A percentile compares a stretch with the other conserved stretches of the same genome.
Evolutionary conservation across 805 yeast genomes (phyloP).

Genomic region (Clavispora asparagi): DNA sequence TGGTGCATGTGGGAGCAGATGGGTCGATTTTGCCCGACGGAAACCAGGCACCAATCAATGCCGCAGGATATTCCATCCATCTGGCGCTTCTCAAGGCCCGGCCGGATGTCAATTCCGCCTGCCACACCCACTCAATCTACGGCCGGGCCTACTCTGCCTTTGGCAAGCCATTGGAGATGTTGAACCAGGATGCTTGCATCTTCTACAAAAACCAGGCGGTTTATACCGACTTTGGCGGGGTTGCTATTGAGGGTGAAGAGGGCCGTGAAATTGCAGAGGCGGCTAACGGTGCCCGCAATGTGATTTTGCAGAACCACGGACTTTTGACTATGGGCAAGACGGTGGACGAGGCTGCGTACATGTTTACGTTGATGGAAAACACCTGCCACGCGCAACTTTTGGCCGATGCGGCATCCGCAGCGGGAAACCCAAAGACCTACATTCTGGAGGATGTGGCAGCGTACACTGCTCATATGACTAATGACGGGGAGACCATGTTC

Average conservation of each 20-base stretch:
- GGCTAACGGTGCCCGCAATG: slow-evolving; percentile 3
- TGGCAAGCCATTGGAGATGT: slow-evolving; percentile 7
- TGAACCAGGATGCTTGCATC: slow-evolving; percentile 8
- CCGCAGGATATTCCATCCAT: slow-evolving; percentile 11
- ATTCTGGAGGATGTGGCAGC: slow-evolving; percentile 7
- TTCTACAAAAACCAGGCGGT: slow-evolving; percentile 7
- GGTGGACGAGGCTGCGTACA: slow-evolving; percentile 11
- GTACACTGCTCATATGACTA: slow-evolving; percentile 4
- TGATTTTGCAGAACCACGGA: slow-evolving; percentile 10
- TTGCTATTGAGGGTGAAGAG: slow-evolving; percentile 8
- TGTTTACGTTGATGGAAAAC: slow-evolving; percentile 8
- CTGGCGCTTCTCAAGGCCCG: slow-evolving; percentile 4
- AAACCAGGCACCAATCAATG: slow-evolving; percentile 8
- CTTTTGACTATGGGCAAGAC: slow-evolving; percentile 9
- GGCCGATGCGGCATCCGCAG: slow-evolving; percentile 4
- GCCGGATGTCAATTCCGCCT: slow-evolving; percentile 9
- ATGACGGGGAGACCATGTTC: slow-evolving; percentile 7
- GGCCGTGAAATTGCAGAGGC: slow-evolving; percentile 7
- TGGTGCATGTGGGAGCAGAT: slow-evolving; percentile 4
- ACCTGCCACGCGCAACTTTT: slow-evolving; percentile 6
- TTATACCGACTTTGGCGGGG: slow-evolving; percentile 7
- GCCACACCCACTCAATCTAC: slow-evolving; percentile 8
- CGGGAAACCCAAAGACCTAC: neutral
- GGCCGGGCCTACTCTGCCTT: slow-evolving; percentile 7
- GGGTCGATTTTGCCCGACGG: slow-evolving; percentile 8